Evolutionary conservation across 148 eudicot species (phyloP).

Genomic region (Silene uniflora): DNA sequence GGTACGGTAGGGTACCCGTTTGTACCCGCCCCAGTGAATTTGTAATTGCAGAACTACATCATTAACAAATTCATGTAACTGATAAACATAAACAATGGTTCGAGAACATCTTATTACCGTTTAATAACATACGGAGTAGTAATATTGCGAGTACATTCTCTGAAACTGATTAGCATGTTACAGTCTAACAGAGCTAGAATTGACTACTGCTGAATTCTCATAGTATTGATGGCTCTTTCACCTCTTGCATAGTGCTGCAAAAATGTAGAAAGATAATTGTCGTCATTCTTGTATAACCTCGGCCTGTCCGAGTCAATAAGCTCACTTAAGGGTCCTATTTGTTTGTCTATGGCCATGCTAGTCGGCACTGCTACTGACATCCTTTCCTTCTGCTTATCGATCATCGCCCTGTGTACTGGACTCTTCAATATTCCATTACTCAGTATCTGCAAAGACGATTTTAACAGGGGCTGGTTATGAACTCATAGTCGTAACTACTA

Average conservation of each 20-base stretch:
- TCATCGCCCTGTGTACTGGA: slow-evolving; percentile 44
- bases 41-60: no score
- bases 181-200: not conserved
- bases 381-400: slow-evolving; percentile 33
- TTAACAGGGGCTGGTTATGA: no score
- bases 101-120: no score
- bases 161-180: not conserved
- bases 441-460: slow-evolving; percentile 33
- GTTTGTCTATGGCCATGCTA: slow-evolving; percentile 16
- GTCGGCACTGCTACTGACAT: slow-evolving; percentile 36
- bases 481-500: no score
- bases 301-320: slow-evolving; percentile 29
- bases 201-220: not conserved
- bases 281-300: slow-evolving; percentile 34
- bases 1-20: no score
- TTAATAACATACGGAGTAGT: no score
- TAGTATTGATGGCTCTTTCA: slow-evolving; percentile 9
- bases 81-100: no score
- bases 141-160: not conserved
- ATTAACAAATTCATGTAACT: no score
- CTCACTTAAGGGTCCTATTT: slow-evolving; percentile 34
- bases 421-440: slow-evolving; percentile 48
- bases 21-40: no score
- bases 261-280: slow-evolving; percentile 18
- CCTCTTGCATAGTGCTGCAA: slow-evolving; percentile 15